Evolutionary conservation across 495 filamentous ascomycete genomes (phyloP).

Genomic region (Aspergillus funiculosus): DNA sequence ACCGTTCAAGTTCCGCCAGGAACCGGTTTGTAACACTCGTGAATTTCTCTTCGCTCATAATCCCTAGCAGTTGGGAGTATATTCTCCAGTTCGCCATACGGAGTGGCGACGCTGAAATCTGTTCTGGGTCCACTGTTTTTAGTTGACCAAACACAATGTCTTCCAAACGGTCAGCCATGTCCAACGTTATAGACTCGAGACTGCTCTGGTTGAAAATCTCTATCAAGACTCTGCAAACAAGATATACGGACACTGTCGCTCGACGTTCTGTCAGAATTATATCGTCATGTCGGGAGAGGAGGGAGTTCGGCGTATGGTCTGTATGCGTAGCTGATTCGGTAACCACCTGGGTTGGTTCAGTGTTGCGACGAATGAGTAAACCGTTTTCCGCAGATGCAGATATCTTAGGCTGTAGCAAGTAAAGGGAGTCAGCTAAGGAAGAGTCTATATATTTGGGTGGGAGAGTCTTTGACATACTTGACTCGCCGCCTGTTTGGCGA

Average conservation of each 20-base stretch:
- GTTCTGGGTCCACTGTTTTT: slow-evolving; percentile 78
- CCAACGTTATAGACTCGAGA: slow-evolving; percentile 69
- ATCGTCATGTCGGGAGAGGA: slow-evolving; percentile 59
- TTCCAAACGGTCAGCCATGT: slow-evolving; percentile 87
- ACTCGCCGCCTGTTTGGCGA: slow-evolving; percentile 55
- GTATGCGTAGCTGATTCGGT: slow-evolving; percentile 23
- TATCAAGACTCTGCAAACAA: slow-evolving; percentile 87
- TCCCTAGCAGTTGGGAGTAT: slow-evolving; percentile 83
- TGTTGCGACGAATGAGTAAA: slow-evolving; percentile 46
- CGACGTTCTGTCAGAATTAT: slow-evolving; percentile 74
- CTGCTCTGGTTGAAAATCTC: slow-evolving; percentile 91
- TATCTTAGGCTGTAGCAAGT: slow-evolving; percentile 26
- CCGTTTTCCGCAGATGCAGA: slow-evolving; percentile 28
- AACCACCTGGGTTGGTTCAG: slow-evolving; percentile 43
- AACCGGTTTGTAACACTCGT: slow-evolving; percentile 76
- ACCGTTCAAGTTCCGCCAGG: slow-evolving; percentile 67
- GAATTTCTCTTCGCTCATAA: slow-evolving; percentile 91
- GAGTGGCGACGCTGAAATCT: slow-evolving; percentile 68
- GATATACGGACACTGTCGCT: slow-evolving; percentile 87
- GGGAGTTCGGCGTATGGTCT: slow-evolving; percentile 24
- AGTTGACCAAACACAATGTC: slow-evolving; percentile 92
- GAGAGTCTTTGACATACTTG: slow-evolving; percentile 41
- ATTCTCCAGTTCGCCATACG: slow-evolving; percentile 92
- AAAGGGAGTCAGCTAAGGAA: background rate
- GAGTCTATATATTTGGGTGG: background rate